A percentile compares a stretch with the other conserved stretches of the same genome.
These are phyloP conservation scores for Pseudisothecium myosuroides DNA, from an alignment of 225 moss, liverwort and hornwort species.

Conservation along the genomic window DNA sequence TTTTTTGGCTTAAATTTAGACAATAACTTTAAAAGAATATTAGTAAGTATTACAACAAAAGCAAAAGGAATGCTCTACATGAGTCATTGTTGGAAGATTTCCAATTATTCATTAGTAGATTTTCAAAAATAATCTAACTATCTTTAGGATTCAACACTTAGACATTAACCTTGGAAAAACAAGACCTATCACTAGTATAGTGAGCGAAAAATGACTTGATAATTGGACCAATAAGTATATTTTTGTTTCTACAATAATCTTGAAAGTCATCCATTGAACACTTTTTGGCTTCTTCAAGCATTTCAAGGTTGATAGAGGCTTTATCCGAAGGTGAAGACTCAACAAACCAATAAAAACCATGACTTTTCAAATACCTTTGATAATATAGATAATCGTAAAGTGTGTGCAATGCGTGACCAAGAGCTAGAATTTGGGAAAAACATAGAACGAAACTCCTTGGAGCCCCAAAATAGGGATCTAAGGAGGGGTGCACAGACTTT, in stretches of 20 bases:
- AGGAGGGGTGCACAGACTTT: no score
- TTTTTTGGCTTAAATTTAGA: not conserved
- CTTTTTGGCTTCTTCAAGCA: not conserved
- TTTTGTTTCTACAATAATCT: not conserved
- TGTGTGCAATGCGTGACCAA: no score
- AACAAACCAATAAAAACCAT: not conserved
- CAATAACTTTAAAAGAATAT: not conserved
- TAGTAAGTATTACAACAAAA: not conserved
- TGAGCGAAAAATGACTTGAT: not conserved
- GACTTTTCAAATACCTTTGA: not conserved
- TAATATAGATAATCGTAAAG: no score
- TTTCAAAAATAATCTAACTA: not conserved
- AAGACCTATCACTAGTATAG: not conserved
- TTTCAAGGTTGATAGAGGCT: not conserved
- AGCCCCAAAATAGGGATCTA: no score
- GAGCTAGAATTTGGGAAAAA: no score
- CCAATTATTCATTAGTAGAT: not conserved
- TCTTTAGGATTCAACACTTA: not conserved
- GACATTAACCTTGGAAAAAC: rapidly evolving
- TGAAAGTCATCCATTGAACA: not conserved
- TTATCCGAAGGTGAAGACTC: not conserved
- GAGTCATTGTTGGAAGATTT: not conserved
- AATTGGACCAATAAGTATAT: not conserved
- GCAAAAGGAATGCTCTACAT: not conserved
- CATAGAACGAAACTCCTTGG: no score